A percentile compares a stretch with the other conserved stretches of the same genome.
Conservation (phyloP, 306 rosid genomes). For the Vicia sativa region DNA sequence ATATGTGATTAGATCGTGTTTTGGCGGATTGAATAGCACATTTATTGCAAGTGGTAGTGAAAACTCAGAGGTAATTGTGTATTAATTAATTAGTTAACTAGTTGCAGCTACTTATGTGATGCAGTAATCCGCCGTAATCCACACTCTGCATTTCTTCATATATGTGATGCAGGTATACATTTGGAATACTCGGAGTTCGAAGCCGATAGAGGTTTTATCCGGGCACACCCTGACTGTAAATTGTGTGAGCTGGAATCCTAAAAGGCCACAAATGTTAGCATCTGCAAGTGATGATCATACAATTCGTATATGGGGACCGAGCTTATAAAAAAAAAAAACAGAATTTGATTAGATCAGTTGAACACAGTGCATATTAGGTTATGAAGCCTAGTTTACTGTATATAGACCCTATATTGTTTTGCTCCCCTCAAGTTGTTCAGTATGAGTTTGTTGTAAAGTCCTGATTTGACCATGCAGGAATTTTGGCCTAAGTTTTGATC, state of each 20-base stretch:
- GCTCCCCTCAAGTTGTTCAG: conserved; percentile 37
- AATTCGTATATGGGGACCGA: conserved; percentile 88
- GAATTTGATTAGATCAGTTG: conserved; percentile 44
- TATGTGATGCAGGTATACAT: conserved; percentile 68
- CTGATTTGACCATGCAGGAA: conserved; percentile 33
- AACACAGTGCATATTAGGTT: conserved; percentile 22
- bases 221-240: conserved; percentile 86
- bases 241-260: conserved; percentile 93
- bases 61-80: conserved; percentile 66
- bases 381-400: conserved; percentile 40
- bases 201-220: conserved; percentile 71
- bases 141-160: conserved; percentile 24
- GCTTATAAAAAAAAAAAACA: conserved; percentile 33
- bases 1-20: conserved; percentile 89
- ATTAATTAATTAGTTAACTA: conserved; percentile 3
- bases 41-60: conserved; percentile 95
- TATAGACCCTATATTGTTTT: conserved; percentile 34
- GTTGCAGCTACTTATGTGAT: conserved; percentile 12
- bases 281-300: conserved; percentile 89
- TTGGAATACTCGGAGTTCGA: conserved; percentile 65
- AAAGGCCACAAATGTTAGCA: conserved; percentile 81
- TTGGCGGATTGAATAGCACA: conserved; percentile 72
- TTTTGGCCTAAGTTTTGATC: conserved; percentile 26
- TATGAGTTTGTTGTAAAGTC: conserved; percentile 55
- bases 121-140: not conserved